These are phyloP conservation scores for Ustilago loliicola DNA, from an alignment of 1,284 basidiomycete genomes.

Conservation along the genomic window DNA sequence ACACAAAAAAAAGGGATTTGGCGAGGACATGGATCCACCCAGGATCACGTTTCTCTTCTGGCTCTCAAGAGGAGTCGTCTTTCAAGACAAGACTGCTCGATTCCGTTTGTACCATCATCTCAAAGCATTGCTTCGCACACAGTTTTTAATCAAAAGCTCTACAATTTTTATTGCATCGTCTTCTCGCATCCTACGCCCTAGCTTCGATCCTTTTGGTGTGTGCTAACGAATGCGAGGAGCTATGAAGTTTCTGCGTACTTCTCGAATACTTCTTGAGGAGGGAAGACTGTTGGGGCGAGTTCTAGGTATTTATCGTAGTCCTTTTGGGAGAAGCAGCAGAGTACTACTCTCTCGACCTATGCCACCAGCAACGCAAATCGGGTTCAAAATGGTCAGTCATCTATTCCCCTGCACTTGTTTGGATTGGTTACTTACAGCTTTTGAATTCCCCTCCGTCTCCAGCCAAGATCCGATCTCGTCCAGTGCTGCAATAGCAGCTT, in stretches of 20 bases:
- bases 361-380: too few relatives aligned
- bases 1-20: not conserved
- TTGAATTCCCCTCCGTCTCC: conserved; percentile 17
- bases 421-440: conserved; percentile 26
- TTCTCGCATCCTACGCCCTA: not conserved
- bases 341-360: conserved; percentile 56
- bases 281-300: conserved; percentile 32
- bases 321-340: conserved; percentile 59
- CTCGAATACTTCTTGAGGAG: conserved; percentile 32
- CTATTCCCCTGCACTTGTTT: not conserved
- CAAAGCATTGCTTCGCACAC: not conserved
- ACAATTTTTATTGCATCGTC: not conserved
- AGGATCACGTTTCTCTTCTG: not conserved
- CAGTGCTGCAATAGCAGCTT: conserved; percentile 55
- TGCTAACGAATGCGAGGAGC: not conserved
- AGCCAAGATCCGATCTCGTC: conserved; percentile 56
- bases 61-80: not conserved
- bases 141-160: too few relatives aligned
- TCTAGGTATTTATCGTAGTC: conserved; percentile 50
- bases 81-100: not conserved
- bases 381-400: too few relatives aligned
- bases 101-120: conserved; percentile 11
- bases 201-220: not conserved
- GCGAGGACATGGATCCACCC: too few relatives aligned
- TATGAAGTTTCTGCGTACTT: conserved; percentile 26